phyloP scores from a whole-genome alignment of 169 alveolate species.

The Plasmodium knowlesi region DNA sequence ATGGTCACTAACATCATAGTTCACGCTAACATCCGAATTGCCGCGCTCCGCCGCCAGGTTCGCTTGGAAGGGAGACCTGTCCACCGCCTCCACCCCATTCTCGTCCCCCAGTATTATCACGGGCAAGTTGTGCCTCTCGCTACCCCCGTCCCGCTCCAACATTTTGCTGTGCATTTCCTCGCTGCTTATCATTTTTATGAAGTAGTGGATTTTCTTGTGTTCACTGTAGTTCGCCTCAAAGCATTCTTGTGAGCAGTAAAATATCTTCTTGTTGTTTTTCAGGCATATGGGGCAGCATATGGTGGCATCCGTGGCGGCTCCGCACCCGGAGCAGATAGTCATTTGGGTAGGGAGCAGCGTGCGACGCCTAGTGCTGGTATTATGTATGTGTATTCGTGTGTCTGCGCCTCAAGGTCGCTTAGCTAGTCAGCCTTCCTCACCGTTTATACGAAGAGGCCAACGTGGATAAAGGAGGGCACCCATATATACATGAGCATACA shows the following conservation, averaged over 20 bases:
- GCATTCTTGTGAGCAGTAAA: slow-evolving; percentile 73
- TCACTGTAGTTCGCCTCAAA: slow-evolving; percentile 49
- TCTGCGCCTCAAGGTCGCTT: background rate
- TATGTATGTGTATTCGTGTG: background rate
- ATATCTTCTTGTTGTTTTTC: slow-evolving; percentile 40
- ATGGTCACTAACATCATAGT: background rate
- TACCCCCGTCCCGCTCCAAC: background rate
- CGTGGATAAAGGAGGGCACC: background rate
- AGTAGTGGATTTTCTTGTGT: slow-evolving; percentile 58
- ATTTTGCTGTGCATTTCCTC: slow-evolving; percentile 32
- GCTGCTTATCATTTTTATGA: slow-evolving; percentile 31
- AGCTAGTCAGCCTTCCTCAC: background rate
- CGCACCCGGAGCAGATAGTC: slow-evolving; percentile 74
- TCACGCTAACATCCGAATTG: background rate
- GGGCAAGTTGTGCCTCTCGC: slow-evolving; percentile 9
- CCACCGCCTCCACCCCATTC: background rate
- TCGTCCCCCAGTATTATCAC: slow-evolving; percentile 29
- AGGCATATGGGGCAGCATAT: slow-evolving; percentile 72
- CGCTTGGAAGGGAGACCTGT: background rate
- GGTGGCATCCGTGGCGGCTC: slow-evolving; percentile 41
- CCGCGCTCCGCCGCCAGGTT: background rate
- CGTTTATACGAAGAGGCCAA: background rate
- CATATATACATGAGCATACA: background rate
- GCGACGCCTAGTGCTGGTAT: background rate
- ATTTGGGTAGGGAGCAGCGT: slow-evolving; percentile 11